Evolutionary conservation across 768 basidiomycete species (phyloP).

Genomic region (Suillus sp.): DNA sequence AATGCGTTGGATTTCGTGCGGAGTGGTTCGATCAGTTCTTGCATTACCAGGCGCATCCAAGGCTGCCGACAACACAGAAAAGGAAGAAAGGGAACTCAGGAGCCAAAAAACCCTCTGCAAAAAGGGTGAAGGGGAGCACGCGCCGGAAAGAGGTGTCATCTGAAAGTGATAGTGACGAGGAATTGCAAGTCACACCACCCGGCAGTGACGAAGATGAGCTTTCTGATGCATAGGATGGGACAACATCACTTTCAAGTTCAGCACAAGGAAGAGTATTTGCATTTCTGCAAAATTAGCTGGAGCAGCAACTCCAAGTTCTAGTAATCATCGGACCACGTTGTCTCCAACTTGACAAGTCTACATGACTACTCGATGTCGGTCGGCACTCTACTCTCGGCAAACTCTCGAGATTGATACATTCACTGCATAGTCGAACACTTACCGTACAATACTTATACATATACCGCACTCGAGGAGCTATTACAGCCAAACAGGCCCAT

Average conservation of each 20-base stretch:
- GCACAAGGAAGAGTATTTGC: neutral
- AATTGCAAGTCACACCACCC: neutral
- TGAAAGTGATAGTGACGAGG: slow-evolving; percentile 6
- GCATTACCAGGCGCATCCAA: slow-evolving; percentile 19
- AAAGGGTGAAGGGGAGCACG: neutral
- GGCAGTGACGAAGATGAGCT: slow-evolving; percentile 19
- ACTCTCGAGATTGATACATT: neutral
- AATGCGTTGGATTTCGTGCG: slow-evolving; percentile 23
- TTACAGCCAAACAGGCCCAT: neutral
- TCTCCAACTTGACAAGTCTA: neutral
- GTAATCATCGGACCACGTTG: neutral
- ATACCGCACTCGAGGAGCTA: neutral
- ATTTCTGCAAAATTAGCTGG: neutral
- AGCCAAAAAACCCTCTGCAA: neutral
- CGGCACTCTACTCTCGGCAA: neutral
- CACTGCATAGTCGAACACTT: neutral
- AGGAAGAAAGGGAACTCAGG: slow-evolving; percentile 3
- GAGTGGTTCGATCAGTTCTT: slow-evolving; percentile 22
- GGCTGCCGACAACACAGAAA: slow-evolving; percentile 7
- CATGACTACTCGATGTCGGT: neutral
- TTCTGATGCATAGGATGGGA: neutral
- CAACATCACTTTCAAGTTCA: neutral
- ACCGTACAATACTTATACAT: neutral
- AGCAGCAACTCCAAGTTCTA: neutral
- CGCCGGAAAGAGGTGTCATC: neutral